These are phyloP conservation scores for Ophiosphaerella herpotricha DNA, from an alignment of 2,329 filamentous ascomycete species.

Conservation along the genomic window DNA sequence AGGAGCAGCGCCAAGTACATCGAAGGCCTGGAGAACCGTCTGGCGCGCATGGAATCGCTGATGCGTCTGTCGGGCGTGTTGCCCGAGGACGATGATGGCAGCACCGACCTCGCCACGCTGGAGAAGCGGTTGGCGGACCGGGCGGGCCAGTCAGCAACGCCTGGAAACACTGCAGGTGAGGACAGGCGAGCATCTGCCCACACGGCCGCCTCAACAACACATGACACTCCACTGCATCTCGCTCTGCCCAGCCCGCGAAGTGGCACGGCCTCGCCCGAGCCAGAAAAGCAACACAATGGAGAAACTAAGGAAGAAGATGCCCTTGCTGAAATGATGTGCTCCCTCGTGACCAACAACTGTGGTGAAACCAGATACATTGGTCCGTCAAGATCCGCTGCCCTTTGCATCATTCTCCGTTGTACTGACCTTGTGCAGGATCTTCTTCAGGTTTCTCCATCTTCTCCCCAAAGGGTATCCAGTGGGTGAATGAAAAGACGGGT, in stretches of 20 bases:
- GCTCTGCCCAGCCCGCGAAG: slow-evolving; percentile 57
- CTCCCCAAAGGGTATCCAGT: slow-evolving; percentile 95
- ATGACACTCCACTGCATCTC: slow-evolving; percentile 51
- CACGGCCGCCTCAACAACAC: slow-evolving; percentile 36
- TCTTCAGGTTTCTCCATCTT: slow-evolving; percentile 99
- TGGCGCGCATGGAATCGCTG: slow-evolving; percentile 94
- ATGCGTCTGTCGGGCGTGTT: slow-evolving; percentile 84
- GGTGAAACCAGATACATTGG: slow-evolving; percentile 97
- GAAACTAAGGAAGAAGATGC: slow-evolving; percentile 73
- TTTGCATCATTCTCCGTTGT: background rate
- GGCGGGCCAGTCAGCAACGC: slow-evolving; percentile 31
- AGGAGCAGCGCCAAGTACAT: slow-evolving; percentile 88
- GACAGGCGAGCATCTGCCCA: slow-evolving; percentile 33
- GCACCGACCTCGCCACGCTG: slow-evolving; percentile 83
- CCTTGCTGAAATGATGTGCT: slow-evolving; percentile 98
- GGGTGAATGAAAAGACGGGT: slow-evolving; percentile 98
- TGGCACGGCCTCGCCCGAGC: slow-evolving; percentile 57
- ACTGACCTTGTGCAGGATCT: slow-evolving; percentile 64
- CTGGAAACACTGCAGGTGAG: slow-evolving; percentile 28
- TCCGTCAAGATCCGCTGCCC: slow-evolving; percentile 47
- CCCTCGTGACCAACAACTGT: slow-evolving; percentile 89
- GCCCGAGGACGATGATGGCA: slow-evolving; percentile 81
- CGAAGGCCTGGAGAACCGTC: slow-evolving; percentile 89
- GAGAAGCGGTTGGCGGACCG: slow-evolving; percentile 72
- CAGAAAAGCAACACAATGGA: slow-evolving; percentile 44